Percentiles rank a stretch among this genome's conserved stretches.
phyloP scores from a whole-genome alignment of 495 filamentous ascomycete genomes.

The Chlorociboria aeruginascens region DNA sequence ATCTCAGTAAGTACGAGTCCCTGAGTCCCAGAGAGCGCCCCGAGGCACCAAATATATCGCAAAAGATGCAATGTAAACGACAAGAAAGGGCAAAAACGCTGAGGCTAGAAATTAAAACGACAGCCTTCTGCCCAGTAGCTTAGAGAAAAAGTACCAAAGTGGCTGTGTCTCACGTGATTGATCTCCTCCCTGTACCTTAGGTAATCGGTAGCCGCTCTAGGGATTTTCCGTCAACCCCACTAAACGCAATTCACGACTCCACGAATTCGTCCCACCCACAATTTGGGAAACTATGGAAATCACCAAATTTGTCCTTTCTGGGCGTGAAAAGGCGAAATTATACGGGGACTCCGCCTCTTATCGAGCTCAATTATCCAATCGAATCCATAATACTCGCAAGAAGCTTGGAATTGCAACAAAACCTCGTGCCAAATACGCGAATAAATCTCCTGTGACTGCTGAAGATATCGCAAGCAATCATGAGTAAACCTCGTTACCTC shows the following conservation, averaged over 20 bases:
- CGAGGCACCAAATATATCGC: too few relatives aligned
- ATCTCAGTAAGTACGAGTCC: too few relatives aligned
- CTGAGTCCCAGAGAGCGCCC: too few relatives aligned
- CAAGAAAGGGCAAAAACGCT: too few relatives aligned
- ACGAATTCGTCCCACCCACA: neutral
- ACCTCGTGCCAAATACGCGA: conserved; percentile 72
- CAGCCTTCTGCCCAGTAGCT: too few relatives aligned
- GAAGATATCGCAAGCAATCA: conserved; percentile 66
- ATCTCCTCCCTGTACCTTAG: neutral
- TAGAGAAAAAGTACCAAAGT: too few relatives aligned
- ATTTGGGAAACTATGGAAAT: conserved; percentile 61
- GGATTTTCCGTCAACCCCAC: too few relatives aligned
- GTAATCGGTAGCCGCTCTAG: neutral
- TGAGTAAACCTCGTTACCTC: conserved; percentile 42
- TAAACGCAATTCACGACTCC: too few relatives aligned
- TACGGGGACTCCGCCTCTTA: conserved; percentile 86
- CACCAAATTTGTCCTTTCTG: conserved; percentile 67
- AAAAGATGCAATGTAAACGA: too few relatives aligned
- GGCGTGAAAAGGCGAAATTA: conserved; percentile 68
- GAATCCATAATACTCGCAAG: conserved; percentile 72
- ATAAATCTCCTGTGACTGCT: conserved; percentile 57
- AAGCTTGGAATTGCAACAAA: conserved; percentile 71
- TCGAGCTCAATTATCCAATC: conserved; percentile 63
- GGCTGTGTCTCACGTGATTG: neutral
- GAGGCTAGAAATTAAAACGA: too few relatives aligned